phyloP scores from a whole-genome alignment of 495 filamentous ascomycete species.

The Bacidia rubella region DNA sequence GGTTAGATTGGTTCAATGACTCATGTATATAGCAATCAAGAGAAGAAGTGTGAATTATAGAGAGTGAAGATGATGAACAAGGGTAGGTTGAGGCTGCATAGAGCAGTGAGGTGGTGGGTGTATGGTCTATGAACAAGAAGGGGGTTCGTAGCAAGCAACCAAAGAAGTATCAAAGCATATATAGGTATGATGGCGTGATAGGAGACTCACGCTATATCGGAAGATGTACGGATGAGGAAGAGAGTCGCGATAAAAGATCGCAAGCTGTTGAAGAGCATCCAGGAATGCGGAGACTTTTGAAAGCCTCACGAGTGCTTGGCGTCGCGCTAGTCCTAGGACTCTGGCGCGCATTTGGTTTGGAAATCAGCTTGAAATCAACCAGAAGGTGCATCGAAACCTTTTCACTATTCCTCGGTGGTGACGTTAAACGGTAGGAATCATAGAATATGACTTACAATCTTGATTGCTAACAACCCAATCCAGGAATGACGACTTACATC shows the following conservation, averaged over 20 bases:
- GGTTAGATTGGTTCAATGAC: constrained; percentile 18
- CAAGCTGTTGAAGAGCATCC: constrained; percentile 5
- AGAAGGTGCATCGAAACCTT: too few species aligned
- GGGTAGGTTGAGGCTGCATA: constrained; percentile 11
- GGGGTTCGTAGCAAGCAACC: constrained; percentile 13
- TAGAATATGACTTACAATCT: too few species aligned
- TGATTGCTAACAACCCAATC: too few species aligned
- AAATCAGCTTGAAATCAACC: background rate
- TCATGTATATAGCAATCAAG: constrained; percentile 9
- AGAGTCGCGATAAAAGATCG: constrained; percentile 2
- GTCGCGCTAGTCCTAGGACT: background rate
- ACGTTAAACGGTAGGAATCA: too few species aligned
- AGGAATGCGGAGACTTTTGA: background rate
- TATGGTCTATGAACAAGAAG: constrained; percentile 11
- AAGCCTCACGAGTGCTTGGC: background rate
- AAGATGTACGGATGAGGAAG: background rate
- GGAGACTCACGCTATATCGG: constrained; percentile 18
- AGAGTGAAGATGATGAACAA: constrained; percentile 20
- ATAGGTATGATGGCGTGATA: constrained; percentile 16
- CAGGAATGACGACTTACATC: constrained; percentile 54
- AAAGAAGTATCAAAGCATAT: constrained; percentile 18
- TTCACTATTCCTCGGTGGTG: too few species aligned
- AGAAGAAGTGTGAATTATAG: constrained; percentile 19
- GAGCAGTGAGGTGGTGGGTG: constrained; percentile 8
- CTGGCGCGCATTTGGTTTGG: too few species aligned